Base-by-base conservation (phyloP, 352 stramenopile species). In the Blastocystis sp. region DNA sequence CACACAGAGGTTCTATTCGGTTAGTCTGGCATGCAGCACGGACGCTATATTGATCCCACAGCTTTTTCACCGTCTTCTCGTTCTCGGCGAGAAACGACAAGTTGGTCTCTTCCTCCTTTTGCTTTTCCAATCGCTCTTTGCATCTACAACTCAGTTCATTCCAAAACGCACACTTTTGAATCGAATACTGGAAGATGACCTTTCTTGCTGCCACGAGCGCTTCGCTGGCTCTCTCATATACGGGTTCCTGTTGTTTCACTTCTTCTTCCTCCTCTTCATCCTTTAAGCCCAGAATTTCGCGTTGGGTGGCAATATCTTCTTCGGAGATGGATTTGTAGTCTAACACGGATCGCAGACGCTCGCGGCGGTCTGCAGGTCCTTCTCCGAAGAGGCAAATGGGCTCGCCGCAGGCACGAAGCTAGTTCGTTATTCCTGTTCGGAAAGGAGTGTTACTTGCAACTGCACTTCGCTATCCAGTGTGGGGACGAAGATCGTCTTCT, bases 311-410 rank as follows among this genome's bases (percentile, higher is more conserved):
- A 26, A 95, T 91, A 19, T 94, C 91, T 66, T 94, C 91, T 77
- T 93, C 93, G 10, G 94, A 92, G 0, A 92, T 92, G 0, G 91
- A 94, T 78, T 95, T 93, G 24, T 91, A 91, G 35, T 93, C 93
- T 31, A 96, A 90, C 63, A 95, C 92, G 77, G 94, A 91, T 9
- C 94, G 93, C 74, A 96, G 90, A 61, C 94, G 94, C 89, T 95
- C 94, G 35, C 94, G 93, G 3, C 94, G 93, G 88, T 96, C 94
- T 1, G 94, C 94, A 12, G 94, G 94, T 1, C 94, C 91, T 90
- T 96, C 94, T 41, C 94, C 94, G 90, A 96, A 96, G 37, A 96
- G 91, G 88, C 93, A 96, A 77, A 95, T 93, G 21, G 94, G 94
- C 62, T 96, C 92, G 1, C 93, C 92, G 29, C 67, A 78, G 4